A percentile compares a stretch with the other conserved stretches of the same genome.
These are phyloP conservation scores for Marsdenia floribunda DNA, from an alignment of 257 asterid genomes.

Conservation along the genomic window DNA sequence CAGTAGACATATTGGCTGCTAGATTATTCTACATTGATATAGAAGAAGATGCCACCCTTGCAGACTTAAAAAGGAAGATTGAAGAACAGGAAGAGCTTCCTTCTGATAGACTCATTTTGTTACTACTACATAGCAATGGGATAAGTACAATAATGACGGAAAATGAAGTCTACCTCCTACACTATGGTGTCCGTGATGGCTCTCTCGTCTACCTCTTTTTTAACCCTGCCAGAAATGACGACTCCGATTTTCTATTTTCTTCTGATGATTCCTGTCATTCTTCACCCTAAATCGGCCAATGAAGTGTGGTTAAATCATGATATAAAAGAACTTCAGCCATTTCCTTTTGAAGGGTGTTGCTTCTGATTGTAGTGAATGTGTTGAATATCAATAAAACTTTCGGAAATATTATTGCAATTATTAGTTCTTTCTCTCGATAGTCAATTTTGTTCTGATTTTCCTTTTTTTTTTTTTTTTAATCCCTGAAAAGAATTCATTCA, in stretches of 20 bases:
- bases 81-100: constrained; percentile 53
- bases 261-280: constrained; percentile 17
- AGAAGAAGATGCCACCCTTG: constrained; percentile 39
- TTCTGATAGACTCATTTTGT: constrained; percentile 41
- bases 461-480: not conserved
- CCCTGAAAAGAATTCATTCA: not conserved
- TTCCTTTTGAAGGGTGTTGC: not conserved
- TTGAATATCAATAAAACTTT: not conserved
- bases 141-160: constrained; percentile 21
- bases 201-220: constrained; percentile 61
- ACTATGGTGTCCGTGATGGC: constrained; percentile 53
- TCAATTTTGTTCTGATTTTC: not conserved
- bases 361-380: not conserved
- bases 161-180: constrained; percentile 32
- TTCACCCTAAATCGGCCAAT: constrained; percentile 8
- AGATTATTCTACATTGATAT: constrained; percentile 40
- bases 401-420: not conserved
- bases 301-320: not conserved
- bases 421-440: not conserved
- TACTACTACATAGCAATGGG: constrained; percentile 30
- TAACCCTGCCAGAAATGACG: constrained; percentile 12
- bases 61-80: constrained; percentile 52
- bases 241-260: constrained; percentile 17
- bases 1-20: constrained; percentile 57
- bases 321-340: not conserved